Base-by-base conservation (phyloP, 768 basidiomycete genomes). In the Saitozyma podzolica region DNA sequence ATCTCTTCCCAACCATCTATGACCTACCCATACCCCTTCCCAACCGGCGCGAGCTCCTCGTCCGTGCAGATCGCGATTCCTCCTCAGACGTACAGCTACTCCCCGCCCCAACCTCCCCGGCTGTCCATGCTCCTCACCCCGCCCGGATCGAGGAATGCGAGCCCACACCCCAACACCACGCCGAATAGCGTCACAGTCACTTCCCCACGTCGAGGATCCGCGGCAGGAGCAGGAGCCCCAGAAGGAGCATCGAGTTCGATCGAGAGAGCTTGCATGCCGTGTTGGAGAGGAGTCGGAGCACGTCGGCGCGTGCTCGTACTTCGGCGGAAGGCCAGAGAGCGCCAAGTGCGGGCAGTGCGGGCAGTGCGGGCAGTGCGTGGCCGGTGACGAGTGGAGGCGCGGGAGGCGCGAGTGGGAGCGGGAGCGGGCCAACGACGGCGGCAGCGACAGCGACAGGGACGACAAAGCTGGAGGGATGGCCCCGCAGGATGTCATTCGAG, bases 121-220 rank as follows among this genome's bases (percentile, higher is more conserved):
- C 47, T 70, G n/a, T 47, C 61, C 40, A 51, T 67, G 13, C 56
- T 75, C 14, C 67, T 75, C 51, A 75, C 74, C 40, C 74, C 74
- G 14, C 74, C 71, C 8, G 64, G 61, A 14, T 73, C 74, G 8
- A 50, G 74, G 20, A 55, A 54, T 16, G 20, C 63, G 8, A 70
- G 69, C 7, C 72, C 72, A 17, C 58, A 63, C 49, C 64, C 58
- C 41, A 39, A 11, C 40, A n/a, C 29, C 29, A 29, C 29, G 29
- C 29, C 29, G 29, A 48, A 48, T 2, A 48, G 47, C 17, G 47
- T 48, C 17, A 14, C 17, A 6, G 19, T 17, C 17, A n/a, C 10
- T 20, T 50, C 61, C 14, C 60, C 47, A 29, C 55, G 19, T 58
- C 65, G 3, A 43, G 59, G 10, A 47, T 74, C 0, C 58, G 73